These are phyloP conservation scores for Tarenaya hassleriana DNA, from an alignment of 345 rosid genomes.

Conservation along the genomic window DNA sequence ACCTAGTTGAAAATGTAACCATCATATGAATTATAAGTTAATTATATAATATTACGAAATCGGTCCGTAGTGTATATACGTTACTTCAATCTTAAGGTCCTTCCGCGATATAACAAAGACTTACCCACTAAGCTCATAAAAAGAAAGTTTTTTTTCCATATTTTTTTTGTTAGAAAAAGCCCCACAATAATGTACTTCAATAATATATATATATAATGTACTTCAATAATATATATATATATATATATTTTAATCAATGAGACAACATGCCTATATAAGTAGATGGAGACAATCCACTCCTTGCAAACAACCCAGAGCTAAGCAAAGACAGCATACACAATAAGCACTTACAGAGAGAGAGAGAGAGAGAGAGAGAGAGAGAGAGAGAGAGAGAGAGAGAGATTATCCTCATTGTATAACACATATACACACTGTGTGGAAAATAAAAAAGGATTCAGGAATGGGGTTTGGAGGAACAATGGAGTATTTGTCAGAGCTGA, in stretches of 20 bases:
- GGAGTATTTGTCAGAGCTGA: constrained; percentile 68
- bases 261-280: constrained; percentile 18
- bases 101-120: too few species aligned
- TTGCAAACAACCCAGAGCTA: constrained; percentile 17
- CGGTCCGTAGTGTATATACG: too few species aligned
- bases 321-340: constrained; percentile 17
- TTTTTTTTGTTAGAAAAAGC: neutral
- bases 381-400: neutral
- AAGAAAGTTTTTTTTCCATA: neutral
- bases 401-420: too few species aligned
- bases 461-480: constrained; percentile 92
- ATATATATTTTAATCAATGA: constrained; percentile 10
- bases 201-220: neutral
- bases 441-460: constrained; percentile 10
- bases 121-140: too few species aligned
- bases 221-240: too few species aligned
- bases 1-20: too few species aligned
- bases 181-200: neutral
- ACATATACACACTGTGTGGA: too few species aligned
- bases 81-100: too few species aligned
- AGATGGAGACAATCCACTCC: constrained; percentile 14
- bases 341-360: constrained; percentile 12
- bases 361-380: neutral
- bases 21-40: too few species aligned
- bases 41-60: too few species aligned